Conservation (phyloP, 2,329 filamentous ascomycete species). For the Aspergillus spinulosporus region DNA sequence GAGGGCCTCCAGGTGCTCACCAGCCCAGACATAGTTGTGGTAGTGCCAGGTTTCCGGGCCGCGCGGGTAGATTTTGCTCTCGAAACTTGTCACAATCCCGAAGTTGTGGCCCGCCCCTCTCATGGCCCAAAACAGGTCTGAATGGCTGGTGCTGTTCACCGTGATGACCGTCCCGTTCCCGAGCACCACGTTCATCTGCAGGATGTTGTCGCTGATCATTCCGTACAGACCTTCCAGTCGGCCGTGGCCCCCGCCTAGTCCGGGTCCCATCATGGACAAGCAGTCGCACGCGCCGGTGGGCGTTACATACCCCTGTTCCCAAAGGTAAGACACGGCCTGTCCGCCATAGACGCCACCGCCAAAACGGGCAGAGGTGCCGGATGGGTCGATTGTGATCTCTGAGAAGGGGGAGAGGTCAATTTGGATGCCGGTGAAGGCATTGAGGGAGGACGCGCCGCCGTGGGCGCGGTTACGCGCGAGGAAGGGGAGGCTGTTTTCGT, state of each 20-base stretch:
- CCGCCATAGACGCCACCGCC: not conserved
- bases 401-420: not conserved
- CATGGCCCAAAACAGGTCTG: constrained; percentile 56
- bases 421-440: not conserved
- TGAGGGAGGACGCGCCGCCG: not conserved
- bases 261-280: not conserved
- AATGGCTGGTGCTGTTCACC: constrained; percentile 35
- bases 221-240: constrained; percentile 48
- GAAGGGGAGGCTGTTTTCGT: not conserved
- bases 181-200: constrained; percentile 22
- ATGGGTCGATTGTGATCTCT: not conserved
- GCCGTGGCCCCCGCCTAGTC: constrained; percentile 56
- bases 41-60: not conserved
- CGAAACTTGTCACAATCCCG: constrained; percentile 38
- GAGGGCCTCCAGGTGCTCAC: not conserved
- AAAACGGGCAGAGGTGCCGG: not conserved
- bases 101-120: constrained; percentile 57
- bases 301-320: not conserved
- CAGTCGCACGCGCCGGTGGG: not conserved
- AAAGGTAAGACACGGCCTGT: not conserved
- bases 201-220: constrained; percentile 25
- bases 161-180: constrained; percentile 38
- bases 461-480: not conserved
- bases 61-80: constrained; percentile 2
- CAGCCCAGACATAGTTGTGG: not conserved